These are phyloP conservation scores for Fusarium oxysporum DNA, from an alignment of 2,329 filamentous ascomycete species.

Conservation along the genomic window DNA sequence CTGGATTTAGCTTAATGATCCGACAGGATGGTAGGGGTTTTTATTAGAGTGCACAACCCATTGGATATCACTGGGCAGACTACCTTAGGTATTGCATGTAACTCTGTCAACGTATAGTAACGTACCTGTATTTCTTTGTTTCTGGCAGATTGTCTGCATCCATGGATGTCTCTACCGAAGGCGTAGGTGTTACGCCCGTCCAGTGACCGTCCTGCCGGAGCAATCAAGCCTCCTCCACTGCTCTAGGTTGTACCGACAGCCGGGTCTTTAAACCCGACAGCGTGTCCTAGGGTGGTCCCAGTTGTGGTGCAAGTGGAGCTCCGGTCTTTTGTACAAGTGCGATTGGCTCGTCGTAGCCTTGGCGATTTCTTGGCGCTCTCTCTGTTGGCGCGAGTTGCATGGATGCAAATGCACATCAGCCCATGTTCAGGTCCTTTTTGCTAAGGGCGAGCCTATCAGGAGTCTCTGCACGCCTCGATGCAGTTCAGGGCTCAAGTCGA, in stretches of 20 bases:
- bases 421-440: constrained; percentile 9
- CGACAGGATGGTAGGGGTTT: constrained; percentile 25
- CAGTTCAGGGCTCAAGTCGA: background rate
- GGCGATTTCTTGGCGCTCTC: constrained; percentile 8
- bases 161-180: constrained; percentile 14
- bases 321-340: background rate
- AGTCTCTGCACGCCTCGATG: constrained; percentile 21
- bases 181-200: constrained; percentile 5
- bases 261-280: constrained; percentile 40
- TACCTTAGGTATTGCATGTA: background rate
- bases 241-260: constrained; percentile 40
- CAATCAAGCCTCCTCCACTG: constrained; percentile 31
- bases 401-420: constrained; percentile 30
- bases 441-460: constrained; percentile 12
- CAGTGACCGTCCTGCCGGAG: constrained; percentile 34
- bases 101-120: background rate
- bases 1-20: constrained; percentile 27
- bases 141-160: constrained; percentile 4
- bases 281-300: constrained; percentile 35
- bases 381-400: constrained; percentile 9
- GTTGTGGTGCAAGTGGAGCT: constrained; percentile 36
- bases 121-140: constrained; percentile 16
- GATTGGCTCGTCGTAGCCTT: constrained; percentile 18
- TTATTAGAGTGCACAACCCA: background rate
- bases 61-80: background rate